phyloP scores from a whole-genome alignment of 495 filamentous ascomycete species.

The Aspergillus ellipticus region DNA sequence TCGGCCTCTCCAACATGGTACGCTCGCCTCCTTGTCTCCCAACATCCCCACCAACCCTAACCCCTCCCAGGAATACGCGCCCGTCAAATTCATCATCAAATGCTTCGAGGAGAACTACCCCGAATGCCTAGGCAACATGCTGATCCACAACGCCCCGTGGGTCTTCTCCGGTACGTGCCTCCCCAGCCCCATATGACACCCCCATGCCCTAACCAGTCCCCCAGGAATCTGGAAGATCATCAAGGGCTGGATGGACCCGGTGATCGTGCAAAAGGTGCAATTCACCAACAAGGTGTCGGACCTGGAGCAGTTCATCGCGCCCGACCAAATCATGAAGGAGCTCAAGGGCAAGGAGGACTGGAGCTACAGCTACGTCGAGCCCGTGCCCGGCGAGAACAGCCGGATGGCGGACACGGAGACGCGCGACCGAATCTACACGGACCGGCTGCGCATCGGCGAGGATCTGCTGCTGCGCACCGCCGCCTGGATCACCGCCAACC shows the following conservation, averaged over 20 bases:
- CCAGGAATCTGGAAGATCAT: slow-evolving; percentile 80
- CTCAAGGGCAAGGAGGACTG: slow-evolving; percentile 81
- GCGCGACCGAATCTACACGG: slow-evolving; percentile 54
- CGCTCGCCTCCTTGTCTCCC: slow-evolving; percentile 10
- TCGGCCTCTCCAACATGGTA: slow-evolving; percentile 91
- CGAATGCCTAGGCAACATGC: slow-evolving; percentile 76
- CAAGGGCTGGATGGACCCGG: slow-evolving; percentile 91
- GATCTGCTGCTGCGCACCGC: slow-evolving; percentile 65
- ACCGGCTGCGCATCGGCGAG: slow-evolving; percentile 56
- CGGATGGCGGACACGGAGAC: slow-evolving; percentile 61
- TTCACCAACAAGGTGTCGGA: slow-evolving; percentile 81
- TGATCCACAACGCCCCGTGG: slow-evolving; percentile 95
- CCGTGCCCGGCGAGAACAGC: slow-evolving; percentile 65
- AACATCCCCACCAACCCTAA: neutral
- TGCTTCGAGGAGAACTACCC: slow-evolving; percentile 98
- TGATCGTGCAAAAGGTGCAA: slow-evolving; percentile 88
- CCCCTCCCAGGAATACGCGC: slow-evolving; percentile 72
- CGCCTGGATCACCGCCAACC: slow-evolving; percentile 57
- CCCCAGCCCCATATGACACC: too few species aligned
- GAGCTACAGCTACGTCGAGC: slow-evolving; percentile 77
- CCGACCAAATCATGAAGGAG: slow-evolving; percentile 65
- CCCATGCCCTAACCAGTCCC: too few species aligned
- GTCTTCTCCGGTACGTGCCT: slow-evolving; percentile 69
- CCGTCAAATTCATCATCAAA: slow-evolving; percentile 95
- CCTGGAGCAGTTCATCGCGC: slow-evolving; percentile 68